Conservation (phyloP, 208 protist genomes). For the Willaertia magna region DNA sequence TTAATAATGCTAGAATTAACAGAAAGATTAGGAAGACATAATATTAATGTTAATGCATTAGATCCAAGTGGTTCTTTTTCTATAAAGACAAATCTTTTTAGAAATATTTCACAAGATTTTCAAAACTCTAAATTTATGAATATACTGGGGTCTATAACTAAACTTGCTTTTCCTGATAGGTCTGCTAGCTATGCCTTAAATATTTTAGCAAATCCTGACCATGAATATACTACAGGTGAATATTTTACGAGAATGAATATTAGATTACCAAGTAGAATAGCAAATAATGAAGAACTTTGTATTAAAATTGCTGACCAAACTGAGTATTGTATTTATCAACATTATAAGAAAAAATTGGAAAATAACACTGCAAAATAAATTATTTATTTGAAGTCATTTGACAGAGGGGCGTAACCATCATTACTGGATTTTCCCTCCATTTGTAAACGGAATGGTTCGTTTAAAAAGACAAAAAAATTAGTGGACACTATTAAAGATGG, state of each 20-base stretch:
- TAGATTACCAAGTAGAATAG: background rate
- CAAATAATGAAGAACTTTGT: background rate
- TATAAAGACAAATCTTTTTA: background rate
- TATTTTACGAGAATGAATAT: background rate
- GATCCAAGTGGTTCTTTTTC: background rate
- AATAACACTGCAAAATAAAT: too few relatives aligned
- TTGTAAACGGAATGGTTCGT: too few relatives aligned
- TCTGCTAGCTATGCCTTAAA: background rate
- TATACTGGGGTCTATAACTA: too few relatives aligned
- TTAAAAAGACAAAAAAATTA: too few relatives aligned
- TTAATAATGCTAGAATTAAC: background rate
- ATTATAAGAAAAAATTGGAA: too few relatives aligned
- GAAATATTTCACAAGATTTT: background rate
- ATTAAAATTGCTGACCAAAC: background rate
- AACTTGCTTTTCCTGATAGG: background rate
- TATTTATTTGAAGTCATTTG: too few relatives aligned
- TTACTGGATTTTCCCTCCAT: too few relatives aligned
- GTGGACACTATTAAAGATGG: too few relatives aligned
- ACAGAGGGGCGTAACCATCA: too few relatives aligned
- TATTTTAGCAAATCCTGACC: background rate
- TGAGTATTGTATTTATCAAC: background rate
- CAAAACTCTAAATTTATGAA: too few relatives aligned
- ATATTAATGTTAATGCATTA: background rate
- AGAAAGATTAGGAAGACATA: background rate
- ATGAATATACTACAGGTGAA: background rate